A percentile compares a stretch with the other conserved stretches of the same genome.
Conservation (phyloP, 176 grass and related monocot species). For the Leersia perrieri region DNA sequence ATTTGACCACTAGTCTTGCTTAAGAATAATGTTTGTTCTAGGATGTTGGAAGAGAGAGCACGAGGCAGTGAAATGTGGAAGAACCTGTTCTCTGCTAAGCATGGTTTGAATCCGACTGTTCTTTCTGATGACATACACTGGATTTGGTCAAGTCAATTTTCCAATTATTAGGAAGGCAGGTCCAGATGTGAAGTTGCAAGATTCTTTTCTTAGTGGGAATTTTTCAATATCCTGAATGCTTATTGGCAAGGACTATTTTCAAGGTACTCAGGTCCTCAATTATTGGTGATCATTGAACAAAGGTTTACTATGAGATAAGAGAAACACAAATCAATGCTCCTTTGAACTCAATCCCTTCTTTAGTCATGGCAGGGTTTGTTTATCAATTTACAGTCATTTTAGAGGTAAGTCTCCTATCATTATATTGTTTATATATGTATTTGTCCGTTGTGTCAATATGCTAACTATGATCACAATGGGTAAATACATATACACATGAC, state of each 20-base stretch:
- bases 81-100: neutral
- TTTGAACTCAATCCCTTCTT: neutral
- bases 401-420: neutral
- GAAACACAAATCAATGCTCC: neutral
- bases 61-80: neutral
- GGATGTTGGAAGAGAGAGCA: neutral
- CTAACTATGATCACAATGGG: neutral
- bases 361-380: neutral
- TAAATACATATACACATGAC: neutral
- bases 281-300: neutral
- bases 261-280: neutral
- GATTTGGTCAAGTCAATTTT: neutral
- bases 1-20: neutral
- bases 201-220: neutral
- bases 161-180: neutral
- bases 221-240: neutral
- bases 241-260: neutral
- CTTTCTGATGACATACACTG: neutral
- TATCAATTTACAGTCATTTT: neutral
- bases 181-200: neutral
- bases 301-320: neutral
- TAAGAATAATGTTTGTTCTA: neutral
- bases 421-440: neutral
- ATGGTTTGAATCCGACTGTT: neutral
- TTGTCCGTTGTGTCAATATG: neutral